These are phyloP conservation scores for Sedum album DNA, from an alignment of 164 flowering plant species.

Conservation along the genomic window DNA sequence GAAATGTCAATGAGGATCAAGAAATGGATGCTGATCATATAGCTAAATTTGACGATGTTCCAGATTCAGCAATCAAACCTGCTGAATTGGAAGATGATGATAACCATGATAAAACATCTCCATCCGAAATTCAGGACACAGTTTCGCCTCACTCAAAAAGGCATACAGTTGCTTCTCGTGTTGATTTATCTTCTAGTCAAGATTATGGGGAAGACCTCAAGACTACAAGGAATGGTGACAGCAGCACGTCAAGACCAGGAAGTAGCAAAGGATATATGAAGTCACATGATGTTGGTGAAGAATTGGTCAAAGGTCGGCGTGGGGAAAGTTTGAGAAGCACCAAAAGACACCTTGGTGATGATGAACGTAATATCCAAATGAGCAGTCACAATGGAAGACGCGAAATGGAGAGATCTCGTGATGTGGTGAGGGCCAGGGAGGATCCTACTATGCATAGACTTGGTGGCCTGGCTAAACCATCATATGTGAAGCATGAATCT, in stretches of 20 bases:
- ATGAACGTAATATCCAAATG: constrained; percentile 37
- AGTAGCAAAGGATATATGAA: constrained; percentile 58
- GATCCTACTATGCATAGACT: constrained; percentile 47
- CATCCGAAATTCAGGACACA: constrained; percentile 24
- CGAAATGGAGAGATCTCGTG: constrained; percentile 41
- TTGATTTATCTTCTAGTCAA: constrained; percentile 33
- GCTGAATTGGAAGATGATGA: constrained; percentile 37
- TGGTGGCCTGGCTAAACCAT: constrained; percentile 29
- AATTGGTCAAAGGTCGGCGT: constrained; percentile 56
- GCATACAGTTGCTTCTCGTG: constrained; percentile 43
- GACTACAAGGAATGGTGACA: constrained; percentile 64
- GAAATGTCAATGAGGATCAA: constrained; percentile 21
- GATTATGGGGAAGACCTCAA: constrained; percentile 53
- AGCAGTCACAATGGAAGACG: constrained; percentile 40
- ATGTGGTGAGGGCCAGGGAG: constrained; percentile 44
- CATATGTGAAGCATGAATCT: constrained; percentile 38
- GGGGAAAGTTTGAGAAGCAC: constrained; percentile 24
- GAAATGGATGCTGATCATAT: constrained; percentile 39
- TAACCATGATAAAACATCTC: constrained; percentile 18
- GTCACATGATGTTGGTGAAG: constrained; percentile 59
- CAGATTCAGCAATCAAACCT: constrained; percentile 25
- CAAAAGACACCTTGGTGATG: constrained; percentile 39
- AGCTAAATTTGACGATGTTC: constrained; percentile 26
- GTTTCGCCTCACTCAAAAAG: constrained; percentile 25
- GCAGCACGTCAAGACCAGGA: constrained; percentile 71